A percentile compares a stretch with the other conserved stretches of the same genome.
These are phyloP conservation scores for Lomentospora prolificans DNA, from an alignment of 2,329 filamentous ascomycete genomes.

Conservation along the genomic window DNA sequence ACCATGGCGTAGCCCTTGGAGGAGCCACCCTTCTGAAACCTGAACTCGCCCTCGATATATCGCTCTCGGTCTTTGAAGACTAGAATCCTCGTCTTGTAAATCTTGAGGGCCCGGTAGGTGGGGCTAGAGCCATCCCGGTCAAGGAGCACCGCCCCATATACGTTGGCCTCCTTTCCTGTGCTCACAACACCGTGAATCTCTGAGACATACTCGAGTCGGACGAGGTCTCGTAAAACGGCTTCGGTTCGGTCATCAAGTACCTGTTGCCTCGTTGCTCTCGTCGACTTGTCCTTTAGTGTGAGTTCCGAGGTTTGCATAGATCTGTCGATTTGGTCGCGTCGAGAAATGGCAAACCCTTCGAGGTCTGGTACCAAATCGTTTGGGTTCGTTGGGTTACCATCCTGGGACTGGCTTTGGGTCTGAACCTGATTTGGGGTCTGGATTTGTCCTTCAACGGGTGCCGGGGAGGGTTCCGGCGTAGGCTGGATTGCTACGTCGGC, in stretches of 20 bases:
- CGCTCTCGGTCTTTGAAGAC: conserved; percentile 97
- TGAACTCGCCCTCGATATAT: conserved; percentile 89
- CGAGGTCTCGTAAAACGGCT: conserved; percentile 93
- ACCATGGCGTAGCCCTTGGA: conserved; percentile 98
- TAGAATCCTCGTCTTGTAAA: conserved; percentile 96
- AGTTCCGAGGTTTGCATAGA: conserved; percentile 22
- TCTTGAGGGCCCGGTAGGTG: conserved; percentile 74
- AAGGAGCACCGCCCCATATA: conserved; percentile 76
- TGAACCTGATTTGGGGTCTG: not conserved
- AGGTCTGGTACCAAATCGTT: conserved; percentile 6
- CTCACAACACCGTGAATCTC: conserved; percentile 93
- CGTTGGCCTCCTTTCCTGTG: conserved; percentile 96
- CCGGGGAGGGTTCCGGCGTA: not conserved
- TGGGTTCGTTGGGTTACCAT: not conserved
- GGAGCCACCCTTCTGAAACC: conserved; percentile 73
- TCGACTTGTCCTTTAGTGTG: conserved; percentile 73
- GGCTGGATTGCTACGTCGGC: not conserved
- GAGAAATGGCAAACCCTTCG: conserved; percentile 9
- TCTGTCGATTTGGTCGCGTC: conserved; percentile 7
- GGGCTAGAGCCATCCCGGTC: conserved; percentile 43
- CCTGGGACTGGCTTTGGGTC: not conserved
- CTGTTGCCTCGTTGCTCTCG: conserved; percentile 88
- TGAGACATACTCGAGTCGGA: conserved; percentile 80
- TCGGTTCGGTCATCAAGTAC: conserved; percentile 88
- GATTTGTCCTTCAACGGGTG: not conserved